Evolutionary conservation across 345 rosid genomes (phyloP).

Genomic region (Dimocarpus longan): DNA sequence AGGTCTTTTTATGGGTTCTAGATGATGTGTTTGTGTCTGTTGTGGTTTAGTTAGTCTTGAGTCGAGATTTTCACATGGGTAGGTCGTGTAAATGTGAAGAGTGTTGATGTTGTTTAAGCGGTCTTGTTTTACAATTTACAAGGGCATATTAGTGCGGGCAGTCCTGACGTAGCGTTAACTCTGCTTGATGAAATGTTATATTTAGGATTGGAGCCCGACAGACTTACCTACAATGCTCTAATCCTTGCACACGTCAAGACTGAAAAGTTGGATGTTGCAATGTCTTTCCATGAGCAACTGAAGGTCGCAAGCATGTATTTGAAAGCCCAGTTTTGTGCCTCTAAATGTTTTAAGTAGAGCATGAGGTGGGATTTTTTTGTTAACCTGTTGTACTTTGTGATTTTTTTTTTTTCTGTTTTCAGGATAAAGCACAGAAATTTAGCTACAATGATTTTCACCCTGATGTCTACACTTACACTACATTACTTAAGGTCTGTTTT

Average conservation of each 20-base stretch:
- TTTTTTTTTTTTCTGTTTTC: slow-evolving; percentile 10
- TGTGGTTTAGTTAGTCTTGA: neutral
- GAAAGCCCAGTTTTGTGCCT: slow-evolving; percentile 59
- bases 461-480: slow-evolving; percentile 65
- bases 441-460: slow-evolving; percentile 42
- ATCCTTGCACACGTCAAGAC: slow-evolving; percentile 59
- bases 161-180: slow-evolving; percentile 53
- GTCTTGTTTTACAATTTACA: slow-evolving; percentile 25
- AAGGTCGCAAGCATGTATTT: slow-evolving; percentile 65
- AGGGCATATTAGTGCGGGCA: slow-evolving; percentile 61
- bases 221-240: slow-evolving; percentile 64
- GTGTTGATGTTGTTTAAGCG: neutral
- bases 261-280: slow-evolving; percentile 57
- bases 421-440: slow-evolving; percentile 52
- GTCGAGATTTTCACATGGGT: neutral
- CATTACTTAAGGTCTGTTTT: slow-evolving; percentile 57
- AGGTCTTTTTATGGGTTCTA: slow-evolving; percentile 41
- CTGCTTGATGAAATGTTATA: slow-evolving; percentile 52
- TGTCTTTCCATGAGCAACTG: slow-evolving; percentile 69
- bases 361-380: slow-evolving; percentile 22
- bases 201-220: slow-evolving; percentile 64
- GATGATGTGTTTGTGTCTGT: neutral
- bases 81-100: neutral
- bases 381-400: slow-evolving; percentile 17
- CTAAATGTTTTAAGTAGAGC: slow-evolving; percentile 35